These are phyloP conservation scores for Sugiyamaella boreocaroliniensis DNA, from an alignment of 805 yeast species.

Conservation along the genomic window DNA sequence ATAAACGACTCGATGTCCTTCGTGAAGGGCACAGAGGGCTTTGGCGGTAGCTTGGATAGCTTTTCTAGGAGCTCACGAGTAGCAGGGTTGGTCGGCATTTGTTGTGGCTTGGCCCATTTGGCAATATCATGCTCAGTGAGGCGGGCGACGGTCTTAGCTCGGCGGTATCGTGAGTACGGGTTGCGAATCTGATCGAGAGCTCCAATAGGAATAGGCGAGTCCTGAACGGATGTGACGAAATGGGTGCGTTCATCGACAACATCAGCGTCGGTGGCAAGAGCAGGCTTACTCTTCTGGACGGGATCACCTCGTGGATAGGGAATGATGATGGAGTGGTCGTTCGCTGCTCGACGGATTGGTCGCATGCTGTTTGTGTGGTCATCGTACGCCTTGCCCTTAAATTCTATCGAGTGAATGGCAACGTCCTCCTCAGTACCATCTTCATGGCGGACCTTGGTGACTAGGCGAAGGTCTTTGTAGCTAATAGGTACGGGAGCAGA, in stretches of 20 bases:
- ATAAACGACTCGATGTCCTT: slow-evolving; percentile 51
- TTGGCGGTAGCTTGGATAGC: slow-evolving; percentile 25
- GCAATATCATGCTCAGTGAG: slow-evolving; percentile 53
- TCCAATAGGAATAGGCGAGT: slow-evolving; percentile 61
- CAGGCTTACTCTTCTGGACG: slow-evolving; percentile 42
- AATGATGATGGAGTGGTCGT: slow-evolving; percentile 60
- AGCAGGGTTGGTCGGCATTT: slow-evolving; percentile 65
- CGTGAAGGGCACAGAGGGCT: slow-evolving; percentile 36
- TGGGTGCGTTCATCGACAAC: slow-evolving; percentile 64
- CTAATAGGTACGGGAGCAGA: slow-evolving; percentile 62
- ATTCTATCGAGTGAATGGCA: slow-evolving; percentile 68
- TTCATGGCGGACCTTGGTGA: slow-evolving; percentile 67
- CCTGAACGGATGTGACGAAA: slow-evolving; percentile 60
- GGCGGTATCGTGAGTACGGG: slow-evolving; percentile 61
- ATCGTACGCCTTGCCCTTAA: slow-evolving; percentile 67
- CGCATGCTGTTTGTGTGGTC: slow-evolving; percentile 62
- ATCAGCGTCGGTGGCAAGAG: slow-evolving; percentile 28
- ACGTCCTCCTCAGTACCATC: slow-evolving; percentile 57
- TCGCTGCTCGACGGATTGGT: slow-evolving; percentile 71
- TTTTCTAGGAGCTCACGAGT: slow-evolving; percentile 35
- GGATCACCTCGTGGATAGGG: slow-evolving; percentile 81
- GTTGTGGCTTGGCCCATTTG: slow-evolving; percentile 49
- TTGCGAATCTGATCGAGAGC: slow-evolving; percentile 68
- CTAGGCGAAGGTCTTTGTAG: slow-evolving; percentile 58
- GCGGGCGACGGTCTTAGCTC: slow-evolving; percentile 41